Evolutionary conservation across 305 asterid species (phyloP), one percentile per base, ranked within the genome.

Genomic region (Fraxinus ornus): DNA sequence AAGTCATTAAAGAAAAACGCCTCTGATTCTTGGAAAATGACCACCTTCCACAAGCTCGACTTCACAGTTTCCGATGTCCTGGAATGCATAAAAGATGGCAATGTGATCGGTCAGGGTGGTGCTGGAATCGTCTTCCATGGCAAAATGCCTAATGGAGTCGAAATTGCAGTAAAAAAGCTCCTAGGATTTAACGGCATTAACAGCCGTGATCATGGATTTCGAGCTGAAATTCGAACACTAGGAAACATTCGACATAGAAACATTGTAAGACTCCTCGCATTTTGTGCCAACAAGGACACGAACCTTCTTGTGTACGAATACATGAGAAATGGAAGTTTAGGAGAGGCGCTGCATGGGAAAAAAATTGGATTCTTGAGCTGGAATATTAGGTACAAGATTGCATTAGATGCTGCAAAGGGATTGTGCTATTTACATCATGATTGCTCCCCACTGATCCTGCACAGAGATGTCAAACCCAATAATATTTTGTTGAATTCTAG

Each of bases 261-360:
- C 94, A 97, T 97, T 0, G 98, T 97, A 2, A 88, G 92, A 60
- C 87, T 97, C 2, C 81, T 93, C 3, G 99, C 99, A 0, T 97
- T 94, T 75, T 97, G 99, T 84, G 84, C 98, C 4, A 93, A 94
- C 86, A 93, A 88, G 85, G 98, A 97, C 39, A 89, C 98, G 0
- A 96, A 96, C 57, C 92, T 96, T 1, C 97, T 96, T 0, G 98
- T 96, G 26, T 96, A 94, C 30, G 99, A 97, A 73, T 94, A 94
- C 91, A 97, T 97, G 99, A 87, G 93, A 36, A 94, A 97, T 47
- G 99, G 99, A 44, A 97, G 99, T 90, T 86, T 97, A 73, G 99
- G 99, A 4, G 99, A 97, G 83, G 94, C 98, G 0, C 52, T 97
- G 78, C 99, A 94, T 30, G 96, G 97, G 64, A 92, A 94, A 75